Evolutionary conservation across 257 asterid species (phyloP).

Genomic region (Prunella vulgaris): DNA sequence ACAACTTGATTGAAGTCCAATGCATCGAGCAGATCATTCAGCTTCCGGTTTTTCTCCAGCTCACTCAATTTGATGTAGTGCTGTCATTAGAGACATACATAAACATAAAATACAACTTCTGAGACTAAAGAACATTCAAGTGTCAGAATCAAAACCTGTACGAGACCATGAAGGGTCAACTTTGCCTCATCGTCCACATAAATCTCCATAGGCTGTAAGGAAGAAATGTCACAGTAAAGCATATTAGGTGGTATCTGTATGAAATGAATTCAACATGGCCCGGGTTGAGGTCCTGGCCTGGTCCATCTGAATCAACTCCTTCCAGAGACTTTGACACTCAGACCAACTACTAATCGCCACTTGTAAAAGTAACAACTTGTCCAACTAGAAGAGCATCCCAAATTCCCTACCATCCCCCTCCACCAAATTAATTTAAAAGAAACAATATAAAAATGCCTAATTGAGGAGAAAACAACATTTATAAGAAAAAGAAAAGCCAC

Average conservation of each 20-base stretch:
- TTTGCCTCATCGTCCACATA: slow-evolving; percentile 96
- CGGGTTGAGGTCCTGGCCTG: slow-evolving; percentile 40
- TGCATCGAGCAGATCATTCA: slow-evolving; percentile 88
- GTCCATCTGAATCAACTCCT: slow-evolving; percentile 51
- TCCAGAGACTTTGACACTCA: slow-evolving; percentile 36
- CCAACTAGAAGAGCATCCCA: slow-evolving; percentile 19
- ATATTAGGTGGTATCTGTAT: slow-evolving; percentile 63
- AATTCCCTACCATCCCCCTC: slow-evolving; percentile 15
- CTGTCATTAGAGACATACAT: slow-evolving; percentile 31
- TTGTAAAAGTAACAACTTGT: slow-evolving; percentile 26
- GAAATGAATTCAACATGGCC: slow-evolving; percentile 60
- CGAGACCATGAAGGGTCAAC: slow-evolving; percentile 97
- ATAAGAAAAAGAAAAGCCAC: slow-evolving; percentile 7
- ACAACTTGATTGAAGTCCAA: slow-evolving; percentile 95
- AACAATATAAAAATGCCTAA: not conserved
- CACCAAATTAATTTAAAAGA: slow-evolving; percentile 4
- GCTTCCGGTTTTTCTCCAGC: slow-evolving; percentile 84
- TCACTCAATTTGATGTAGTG: slow-evolving; percentile 94
- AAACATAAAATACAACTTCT: slow-evolving; percentile 4
- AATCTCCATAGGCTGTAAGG: slow-evolving; percentile 98
- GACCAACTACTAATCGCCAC: slow-evolving; percentile 28
- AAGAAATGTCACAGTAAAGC: slow-evolving; percentile 73
- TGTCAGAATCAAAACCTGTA: slow-evolving; percentile 57
- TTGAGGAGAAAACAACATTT: slow-evolving; percentile 2
- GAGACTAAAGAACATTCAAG: not conserved